These are phyloP conservation scores for Quercus variabilis DNA, from an alignment of 306 rosid genomes.

Conservation along the genomic window DNA sequence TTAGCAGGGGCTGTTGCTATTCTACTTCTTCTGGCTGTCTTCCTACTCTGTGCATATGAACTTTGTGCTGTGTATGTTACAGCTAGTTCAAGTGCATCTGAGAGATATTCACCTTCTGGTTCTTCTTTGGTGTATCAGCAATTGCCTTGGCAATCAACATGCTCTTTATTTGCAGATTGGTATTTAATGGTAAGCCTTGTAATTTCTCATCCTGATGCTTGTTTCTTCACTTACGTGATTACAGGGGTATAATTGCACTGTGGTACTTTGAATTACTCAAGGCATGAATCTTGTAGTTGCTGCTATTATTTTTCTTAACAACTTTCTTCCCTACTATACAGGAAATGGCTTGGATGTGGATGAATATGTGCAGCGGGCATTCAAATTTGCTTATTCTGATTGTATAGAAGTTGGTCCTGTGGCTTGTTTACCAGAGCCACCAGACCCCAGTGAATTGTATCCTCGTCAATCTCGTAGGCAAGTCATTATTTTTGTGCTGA, in stretches of 20 bases:
- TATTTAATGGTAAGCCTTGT: constrained; percentile 76
- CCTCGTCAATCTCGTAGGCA: constrained; percentile 96
- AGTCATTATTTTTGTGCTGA: constrained; percentile 28
- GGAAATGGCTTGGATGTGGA: constrained; percentile 98
- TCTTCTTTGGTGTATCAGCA: constrained; percentile 99
- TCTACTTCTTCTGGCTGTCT: constrained; percentile 95
- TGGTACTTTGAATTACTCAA: constrained; percentile 20
- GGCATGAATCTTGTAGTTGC: constrained; percentile 8
- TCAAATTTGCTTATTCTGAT: constrained; percentile 96
- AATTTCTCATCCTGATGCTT: constrained; percentile 10
- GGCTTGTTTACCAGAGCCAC: constrained; percentile 94
- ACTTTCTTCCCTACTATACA: constrained; percentile 26
- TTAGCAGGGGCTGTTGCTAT: constrained; percentile 89
- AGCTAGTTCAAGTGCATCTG: constrained; percentile 92
- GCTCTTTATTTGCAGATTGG: constrained; percentile 98
- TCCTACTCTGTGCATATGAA: constrained; percentile 93
- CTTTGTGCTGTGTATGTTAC: constrained; percentile 99
- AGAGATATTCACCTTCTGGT: constrained; percentile 98
- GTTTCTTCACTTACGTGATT: not conserved
- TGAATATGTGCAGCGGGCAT: constrained; percentile 95
- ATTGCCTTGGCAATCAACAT: constrained; percentile 99
- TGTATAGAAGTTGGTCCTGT: constrained; percentile 94
- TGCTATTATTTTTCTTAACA: not conserved
- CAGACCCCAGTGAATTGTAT: constrained; percentile 95
- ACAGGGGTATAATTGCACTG: constrained; percentile 3